Evolutionary conservation across 441 rosid species (phyloP), one percentile per base, ranked within the genome.

Genomic region (Erodium moschatum): DNA sequence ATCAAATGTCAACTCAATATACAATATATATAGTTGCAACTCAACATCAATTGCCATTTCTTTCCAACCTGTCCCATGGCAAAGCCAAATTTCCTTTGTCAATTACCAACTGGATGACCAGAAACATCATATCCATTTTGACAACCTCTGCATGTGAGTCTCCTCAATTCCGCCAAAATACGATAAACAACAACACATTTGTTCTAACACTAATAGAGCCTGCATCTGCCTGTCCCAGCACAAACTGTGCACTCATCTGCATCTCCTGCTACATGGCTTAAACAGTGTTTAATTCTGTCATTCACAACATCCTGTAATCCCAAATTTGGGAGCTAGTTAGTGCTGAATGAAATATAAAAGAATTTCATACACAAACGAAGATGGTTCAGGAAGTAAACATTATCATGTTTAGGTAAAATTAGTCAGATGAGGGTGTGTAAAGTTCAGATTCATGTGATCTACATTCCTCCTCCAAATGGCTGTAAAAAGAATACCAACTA

Each of bases 191-290:
- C n/a, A 11, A 13, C 54, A 48, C 11, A 48, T 48, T 48, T 48
- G 54, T 12, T 13, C 13, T 13, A 48, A 2, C n/a, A 24, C 67
- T 75, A 73, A 70, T 87, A 85, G 74, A 93, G 78, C 87, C 82
- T 89, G 88, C 98, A 93, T 73, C 84, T 93, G 71, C 80, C 73
- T 74, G 98, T 90, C 70, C 97, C 97, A 42, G 81, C 84, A 79
- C 98, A 93, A 64, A 74, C 96, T 58, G 61, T 67, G 79, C 96
- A 89, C 73, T 87, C 96, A 56, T 82, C 91, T 42, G 81, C 87
- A 69, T 84, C 90, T 73, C 96, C 97, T 8, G 78, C 89, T 52
- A 82, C 86, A 76, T 83, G 97, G 77, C 85, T 81, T 73, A 90
- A 76, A 69, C 97, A 92, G 71, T 83, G 84, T 72, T 81, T 81